Evolutionary conservation across 495 filamentous ascomycete species (phyloP).

Genomic region (Penicillium verhagenii): DNA sequence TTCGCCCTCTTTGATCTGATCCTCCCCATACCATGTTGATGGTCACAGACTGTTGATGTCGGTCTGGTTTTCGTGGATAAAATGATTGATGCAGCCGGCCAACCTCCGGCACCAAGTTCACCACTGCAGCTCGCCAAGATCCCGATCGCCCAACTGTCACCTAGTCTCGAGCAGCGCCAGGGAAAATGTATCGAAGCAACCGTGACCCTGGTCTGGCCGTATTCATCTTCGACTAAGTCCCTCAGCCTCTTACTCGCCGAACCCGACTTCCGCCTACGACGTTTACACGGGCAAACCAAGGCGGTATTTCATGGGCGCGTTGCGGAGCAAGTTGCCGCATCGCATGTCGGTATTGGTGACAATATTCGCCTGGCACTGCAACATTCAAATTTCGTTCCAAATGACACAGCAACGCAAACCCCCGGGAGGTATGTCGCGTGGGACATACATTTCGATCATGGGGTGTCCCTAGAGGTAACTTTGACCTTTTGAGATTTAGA

Average conservation of each 20-base stretch:
- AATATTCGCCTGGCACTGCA: conserved; percentile 65
- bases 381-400: conserved; percentile 58
- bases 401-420: conserved; percentile 46
- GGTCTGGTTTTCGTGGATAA: conserved; percentile 20
- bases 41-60: conserved; percentile 12
- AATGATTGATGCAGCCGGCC: conserved; percentile 36
- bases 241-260: conserved; percentile 80
- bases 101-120: conserved; percentile 22
- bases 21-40: not conserved
- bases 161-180: conserved; percentile 38
- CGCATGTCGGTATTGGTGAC: conserved; percentile 73
- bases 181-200: conserved; percentile 57
- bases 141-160: conserved; percentile 68
- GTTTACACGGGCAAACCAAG: conserved; percentile 76
- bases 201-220: conserved; percentile 89
- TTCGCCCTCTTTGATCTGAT: not conserved
- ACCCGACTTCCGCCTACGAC: conserved; percentile 80
- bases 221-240: conserved; percentile 68
- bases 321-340: conserved; percentile 66
- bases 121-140: conserved; percentile 36
- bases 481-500: not conserved
- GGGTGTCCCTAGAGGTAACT: conserved; percentile 59
- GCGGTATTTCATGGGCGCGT: conserved; percentile 70
- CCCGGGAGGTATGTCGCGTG: conserved; percentile 72
- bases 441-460: conserved; percentile 63